Evolutionary conservation across 2,329 filamentous ascomycete species (phyloP), one percentile per base, ranked within the genome.

Genomic region (Talaromyces albobiverticillius): DNA sequence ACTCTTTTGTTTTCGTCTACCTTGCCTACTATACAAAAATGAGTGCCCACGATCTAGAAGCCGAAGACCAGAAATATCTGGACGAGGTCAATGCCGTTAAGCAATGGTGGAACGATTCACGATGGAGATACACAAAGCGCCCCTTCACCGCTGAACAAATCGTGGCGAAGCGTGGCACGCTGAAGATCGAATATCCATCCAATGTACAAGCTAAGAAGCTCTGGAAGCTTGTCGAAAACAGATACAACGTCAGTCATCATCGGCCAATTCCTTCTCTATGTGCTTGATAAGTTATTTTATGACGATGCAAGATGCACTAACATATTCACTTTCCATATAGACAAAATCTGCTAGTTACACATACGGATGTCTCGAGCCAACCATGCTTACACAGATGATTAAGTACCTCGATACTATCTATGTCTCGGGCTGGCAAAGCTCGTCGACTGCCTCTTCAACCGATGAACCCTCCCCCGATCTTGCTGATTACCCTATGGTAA

Each of bases 371-470:
- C 81, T 99, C 61, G 94, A 99, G 70, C 94, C 94, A 10, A 96
- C 95, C 54, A 96, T 96, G 89, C 83, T 99, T 71, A 97, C 94
- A 25, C 94, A 99, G 75, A 99, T 99, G 94, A 93, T 93, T 65
- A 96, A 97, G 76, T 97, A 95, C 74, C 82, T 99, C 59, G 94
- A 99, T 70, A 99, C 94, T 31, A 90, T 99, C 71, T 99, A 99
- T 73, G 94, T 99, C 59, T 97, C 94, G 52, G 94, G 94, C 60
- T 99, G 94, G 94, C 94, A 99, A 76, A 96, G 90, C 61, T 97
- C 93, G 1, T 96, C 92, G 22, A 99, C 94, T 7, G 94, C 94
- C 47, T 96, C 93, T 2, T 84, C 91, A 1, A 93, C 92, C 6
- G 91, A 99, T 66, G 94, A 99, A 79, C 94, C 94, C 23, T 94